phyloP scores from a whole-genome alignment of 176 grass and related monocot species.

The Carex littledalei region DNA sequence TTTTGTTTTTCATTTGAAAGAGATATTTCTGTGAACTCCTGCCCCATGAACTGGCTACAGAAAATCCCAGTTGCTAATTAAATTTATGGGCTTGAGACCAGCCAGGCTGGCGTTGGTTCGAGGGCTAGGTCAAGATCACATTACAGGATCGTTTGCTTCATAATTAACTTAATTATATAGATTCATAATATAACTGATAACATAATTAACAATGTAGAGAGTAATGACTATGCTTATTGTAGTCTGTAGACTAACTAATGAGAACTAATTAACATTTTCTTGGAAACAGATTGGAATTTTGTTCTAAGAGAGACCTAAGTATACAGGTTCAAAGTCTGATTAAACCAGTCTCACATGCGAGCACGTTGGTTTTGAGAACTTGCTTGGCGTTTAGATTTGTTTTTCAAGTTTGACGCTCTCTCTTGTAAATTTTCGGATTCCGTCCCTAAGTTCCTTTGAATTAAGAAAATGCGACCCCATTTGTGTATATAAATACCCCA shows the following conservation, averaged over 20 bases:
- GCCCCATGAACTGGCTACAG: not conserved
- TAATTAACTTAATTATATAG: not conserved
- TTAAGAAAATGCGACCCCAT: slow-evolving; percentile 4
- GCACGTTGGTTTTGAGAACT: not conserved
- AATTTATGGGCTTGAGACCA: not conserved
- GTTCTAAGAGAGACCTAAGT: not conserved
- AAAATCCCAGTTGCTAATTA: not conserved
- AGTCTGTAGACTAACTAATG: not conserved
- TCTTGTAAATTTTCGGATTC: slow-evolving; percentile 26
- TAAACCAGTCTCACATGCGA: slow-evolving; percentile 9
- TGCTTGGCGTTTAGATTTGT: not conserved
- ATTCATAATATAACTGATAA: not conserved
- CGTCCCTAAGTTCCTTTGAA: slow-evolving; percentile 28
- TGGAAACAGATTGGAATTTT: slow-evolving; percentile 7
- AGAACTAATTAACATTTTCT: not conserved
- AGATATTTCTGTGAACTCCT: not conserved
- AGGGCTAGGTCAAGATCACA: slow-evolving; percentile 17
- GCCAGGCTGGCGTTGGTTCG: slow-evolving; percentile 8
- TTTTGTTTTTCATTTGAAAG: not conserved
- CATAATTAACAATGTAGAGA: not conserved
- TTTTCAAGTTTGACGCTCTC: not conserved
- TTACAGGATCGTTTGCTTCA: not conserved
- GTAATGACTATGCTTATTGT: not conserved
- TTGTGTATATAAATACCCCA: slow-evolving; percentile 38
- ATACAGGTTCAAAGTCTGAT: slow-evolving; percentile 9